Conservation (phyloP, 2,329 filamentous ascomycete genomes). For the Daldinia sp. region DNA sequence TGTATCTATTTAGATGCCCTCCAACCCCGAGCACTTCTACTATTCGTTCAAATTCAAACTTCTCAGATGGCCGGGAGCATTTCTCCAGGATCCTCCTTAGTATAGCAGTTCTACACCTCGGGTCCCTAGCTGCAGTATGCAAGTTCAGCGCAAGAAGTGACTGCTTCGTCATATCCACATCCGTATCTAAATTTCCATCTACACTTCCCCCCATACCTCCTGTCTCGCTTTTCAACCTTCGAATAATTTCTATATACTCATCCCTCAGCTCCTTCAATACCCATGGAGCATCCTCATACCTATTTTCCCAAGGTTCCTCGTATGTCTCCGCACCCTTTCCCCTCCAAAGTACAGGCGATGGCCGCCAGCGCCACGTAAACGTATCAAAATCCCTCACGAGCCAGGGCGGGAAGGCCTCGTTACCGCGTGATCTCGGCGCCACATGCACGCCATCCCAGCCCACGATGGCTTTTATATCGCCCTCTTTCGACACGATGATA, state of each 20-base stretch:
- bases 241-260: slow-evolving; percentile 34
- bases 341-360: slow-evolving; percentile 27
- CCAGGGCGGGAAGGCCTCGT: slow-evolving; percentile 41
- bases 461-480: slow-evolving; percentile 36
- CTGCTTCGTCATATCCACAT: slow-evolving; percentile 35
- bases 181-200: too few relatives aligned
- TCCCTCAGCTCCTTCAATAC: slow-evolving; percentile 35
- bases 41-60: slow-evolving; percentile 35
- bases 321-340: background rate
- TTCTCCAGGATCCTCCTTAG: slow-evolving; percentile 39
- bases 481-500: slow-evolving; percentile 38
- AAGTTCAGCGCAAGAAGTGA: slow-evolving; percentile 40
- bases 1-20: slow-evolving; percentile 23
- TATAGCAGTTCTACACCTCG: slow-evolving; percentile 35
- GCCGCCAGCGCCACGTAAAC: slow-evolving; percentile 37
- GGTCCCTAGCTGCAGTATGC: slow-evolving; percentile 38
- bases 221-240: slow-evolving; percentile 20
- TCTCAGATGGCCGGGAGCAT: slow-evolving; percentile 36
- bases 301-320: slow-evolving; percentile 12
- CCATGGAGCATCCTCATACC: slow-evolving; percentile 40
- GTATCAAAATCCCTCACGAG: slow-evolving; percentile 42
- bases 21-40: slow-evolving; percentile 32
- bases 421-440: slow-evolving; percentile 38
- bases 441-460: slow-evolving; percentile 41
- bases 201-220: background rate